Evolutionary conservation across 805 yeast species (phyloP), one percentile per base, ranked within the genome.

Genomic region (Dipodascus geniculatus): DNA sequence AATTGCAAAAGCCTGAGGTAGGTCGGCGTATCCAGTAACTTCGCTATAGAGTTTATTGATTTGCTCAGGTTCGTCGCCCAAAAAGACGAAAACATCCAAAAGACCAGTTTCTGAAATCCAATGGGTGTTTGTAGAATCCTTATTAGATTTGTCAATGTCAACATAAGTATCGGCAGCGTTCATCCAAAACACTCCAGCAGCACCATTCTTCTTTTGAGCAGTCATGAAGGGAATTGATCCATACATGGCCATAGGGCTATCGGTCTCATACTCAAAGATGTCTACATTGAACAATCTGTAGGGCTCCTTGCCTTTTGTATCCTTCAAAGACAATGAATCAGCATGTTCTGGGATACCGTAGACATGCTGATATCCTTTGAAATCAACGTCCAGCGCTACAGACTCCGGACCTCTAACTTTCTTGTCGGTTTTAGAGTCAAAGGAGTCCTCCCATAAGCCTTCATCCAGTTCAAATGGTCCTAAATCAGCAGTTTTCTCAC

Each of bases 331-430:
- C 50, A 93, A 69, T 0, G 84, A 72, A 60, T 87, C 96, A 0
- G 98, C 91, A 63, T 93, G 99, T 67, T 93, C 99, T 0, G 99
- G 98, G 48, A 93, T 85, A n/a, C 99, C 99, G 66, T 79, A 93
- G 1, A 87, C 85, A 61, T 83, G 75, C 3, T 72, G 65, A 59
- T 74, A 83, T 0, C 80, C 82, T 2, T 68, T 63, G 58, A 93
- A 82, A 0, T 79, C 69, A 55, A 88, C 76, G 65, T 93, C 99
- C 24, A 86, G 58, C 0, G 84, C 96, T 23, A 93, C 74, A 0
- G 96, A 80, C 67, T 93, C 98, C 0, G 99, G 98, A 11, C 75
- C 75, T 24, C 63, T 58, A 4, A 89, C 87, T 11, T 85, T 58
- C 2, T 74, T 69, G 65, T 93, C 99, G 2, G 61, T 67, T 38